Percentiles rank a stretch among this genome's conserved stretches.
These are phyloP conservation scores for Scytalidium lignicola DNA, from an alignment of 2,329 filamentous ascomycete genomes.

Conservation along the genomic window DNA sequence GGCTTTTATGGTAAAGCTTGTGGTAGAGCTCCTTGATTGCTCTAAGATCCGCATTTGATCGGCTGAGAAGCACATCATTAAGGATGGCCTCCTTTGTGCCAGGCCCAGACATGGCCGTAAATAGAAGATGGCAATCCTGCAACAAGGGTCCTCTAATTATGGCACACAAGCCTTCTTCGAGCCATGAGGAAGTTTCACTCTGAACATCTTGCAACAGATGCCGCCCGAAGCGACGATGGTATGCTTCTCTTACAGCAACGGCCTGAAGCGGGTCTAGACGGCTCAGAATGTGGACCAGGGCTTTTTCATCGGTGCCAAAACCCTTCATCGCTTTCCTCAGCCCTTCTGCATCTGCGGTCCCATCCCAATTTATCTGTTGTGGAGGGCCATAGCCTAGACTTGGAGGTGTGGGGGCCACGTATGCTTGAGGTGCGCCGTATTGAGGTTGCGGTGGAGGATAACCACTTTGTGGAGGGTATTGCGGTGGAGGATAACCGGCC, in stretches of 20 bases:
- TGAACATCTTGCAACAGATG: slow-evolving; percentile 71
- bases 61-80: slow-evolving; percentile 78
- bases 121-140: slow-evolving; percentile 67
- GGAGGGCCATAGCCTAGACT: slow-evolving; percentile 71
- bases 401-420: slow-evolving; percentile 53
- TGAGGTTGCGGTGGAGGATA: slow-evolving; percentile 16
- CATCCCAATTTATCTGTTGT: slow-evolving; percentile 66
- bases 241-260: slow-evolving; percentile 61
- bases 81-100: slow-evolving; percentile 85
- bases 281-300: slow-evolving; percentile 65
- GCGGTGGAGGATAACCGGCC: slow-evolving; percentile 17
- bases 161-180: slow-evolving; percentile 69
- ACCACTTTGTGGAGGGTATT: slow-evolving; percentile 28
- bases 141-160: slow-evolving; percentile 74
- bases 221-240: slow-evolving; percentile 57
- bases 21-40: slow-evolving; percentile 81
- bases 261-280: slow-evolving; percentile 76
- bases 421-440: slow-evolving; percentile 31
- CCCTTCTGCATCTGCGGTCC: slow-evolving; percentile 61
- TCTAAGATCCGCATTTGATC: slow-evolving; percentile 80
- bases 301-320: slow-evolving; percentile 81
- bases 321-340: slow-evolving; percentile 86
- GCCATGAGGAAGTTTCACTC: slow-evolving; percentile 70
- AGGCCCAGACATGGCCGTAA: slow-evolving; percentile 67
- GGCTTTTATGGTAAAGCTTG: slow-evolving; percentile 55